These are phyloP conservation scores for Exophiala sp. DNA, from an alignment of 2,329 filamentous ascomycete species.

Conservation along the genomic window DNA sequence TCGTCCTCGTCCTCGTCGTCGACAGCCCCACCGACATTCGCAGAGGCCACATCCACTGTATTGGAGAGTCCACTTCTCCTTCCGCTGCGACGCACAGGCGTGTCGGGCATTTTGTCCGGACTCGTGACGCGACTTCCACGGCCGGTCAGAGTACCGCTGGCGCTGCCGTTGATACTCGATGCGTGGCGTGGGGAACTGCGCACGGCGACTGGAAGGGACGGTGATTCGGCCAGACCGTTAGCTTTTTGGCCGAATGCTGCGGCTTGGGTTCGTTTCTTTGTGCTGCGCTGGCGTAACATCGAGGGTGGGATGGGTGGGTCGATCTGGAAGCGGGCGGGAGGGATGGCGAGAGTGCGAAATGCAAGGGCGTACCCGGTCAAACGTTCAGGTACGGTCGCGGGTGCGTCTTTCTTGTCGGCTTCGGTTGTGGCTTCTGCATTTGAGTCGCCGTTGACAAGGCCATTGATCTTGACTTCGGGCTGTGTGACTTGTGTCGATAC, in stretches of 20 bases:
- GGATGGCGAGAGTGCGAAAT: constrained; percentile 25
- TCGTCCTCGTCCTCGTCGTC: constrained; percentile 3
- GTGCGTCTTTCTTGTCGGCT: neutral
- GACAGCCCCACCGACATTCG: constrained; percentile 2
- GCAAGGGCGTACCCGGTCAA: constrained; percentile 26
- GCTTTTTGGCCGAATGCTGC: constrained; percentile 19
- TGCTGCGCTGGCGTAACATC: constrained; percentile 26
- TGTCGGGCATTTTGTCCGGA: constrained; percentile 11
- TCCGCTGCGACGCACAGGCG: constrained; percentile 25
- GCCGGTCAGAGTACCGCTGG: neutral
- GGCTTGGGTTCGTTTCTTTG: constrained; percentile 20
- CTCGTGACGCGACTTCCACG: constrained; percentile 9
- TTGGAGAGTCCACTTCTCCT: constrained; percentile 22
- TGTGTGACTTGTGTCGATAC: constrained; percentile 5
- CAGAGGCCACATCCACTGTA: neutral
- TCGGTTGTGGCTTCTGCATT: neutral
- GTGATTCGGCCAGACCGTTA: constrained; percentile 3
- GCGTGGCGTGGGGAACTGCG: constrained; percentile 26
- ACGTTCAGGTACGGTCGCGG: neutral
- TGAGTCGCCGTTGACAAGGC: constrained; percentile 16
- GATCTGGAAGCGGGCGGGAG: constrained; percentile 28
- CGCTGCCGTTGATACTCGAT: constrained; percentile 17
- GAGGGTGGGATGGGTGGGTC: constrained; percentile 28
- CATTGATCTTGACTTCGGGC: constrained; percentile 16
- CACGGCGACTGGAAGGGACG: constrained; percentile 15